phyloP scores from a whole-genome alignment of 2,329 filamentous ascomycete species.

The Colletotrichum eremochloae region DNA sequence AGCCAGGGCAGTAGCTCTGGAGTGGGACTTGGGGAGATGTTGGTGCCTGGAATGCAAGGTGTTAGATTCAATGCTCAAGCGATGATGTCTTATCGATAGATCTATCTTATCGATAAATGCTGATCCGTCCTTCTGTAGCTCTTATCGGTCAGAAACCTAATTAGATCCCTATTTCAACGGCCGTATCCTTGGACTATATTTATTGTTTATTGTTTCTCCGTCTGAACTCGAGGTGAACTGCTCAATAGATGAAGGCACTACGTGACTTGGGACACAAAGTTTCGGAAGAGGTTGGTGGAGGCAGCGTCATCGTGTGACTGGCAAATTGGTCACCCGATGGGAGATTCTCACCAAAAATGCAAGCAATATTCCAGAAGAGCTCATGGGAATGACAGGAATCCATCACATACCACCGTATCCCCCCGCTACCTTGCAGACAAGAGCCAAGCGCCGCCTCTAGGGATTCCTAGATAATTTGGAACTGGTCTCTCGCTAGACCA shows the following conservation, averaged over 20 bases:
- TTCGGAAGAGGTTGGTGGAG: too few species aligned
- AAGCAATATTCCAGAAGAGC: neutral
- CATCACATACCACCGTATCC: neutral
- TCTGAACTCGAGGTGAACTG: conserved; percentile 27
- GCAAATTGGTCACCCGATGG: too few species aligned
- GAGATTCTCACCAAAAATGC: too few species aligned
- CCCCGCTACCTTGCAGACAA: neutral
- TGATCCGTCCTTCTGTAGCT: too few species aligned
- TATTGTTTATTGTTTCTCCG: conserved; percentile 1
- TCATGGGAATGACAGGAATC: neutral
- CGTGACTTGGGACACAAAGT: too few species aligned
- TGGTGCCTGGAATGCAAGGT: conserved; percentile 14
- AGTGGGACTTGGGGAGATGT: conserved; percentile 10
- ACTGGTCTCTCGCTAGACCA: neutral
- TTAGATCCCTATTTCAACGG: neutral
- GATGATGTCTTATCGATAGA: neutral
- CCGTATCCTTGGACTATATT: neutral
- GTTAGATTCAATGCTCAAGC: neutral
- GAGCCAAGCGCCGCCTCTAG: conserved; percentile 24
- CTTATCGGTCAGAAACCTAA: neutral
- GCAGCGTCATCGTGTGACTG: too few species aligned
- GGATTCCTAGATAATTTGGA: too few species aligned
- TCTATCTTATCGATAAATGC: fast-evolving
- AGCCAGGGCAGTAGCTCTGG: conserved; percentile 31
- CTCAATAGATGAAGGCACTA: neutral